Conservation (phyloP, 164 flowering plant genomes). For the Santalum album region DNA sequence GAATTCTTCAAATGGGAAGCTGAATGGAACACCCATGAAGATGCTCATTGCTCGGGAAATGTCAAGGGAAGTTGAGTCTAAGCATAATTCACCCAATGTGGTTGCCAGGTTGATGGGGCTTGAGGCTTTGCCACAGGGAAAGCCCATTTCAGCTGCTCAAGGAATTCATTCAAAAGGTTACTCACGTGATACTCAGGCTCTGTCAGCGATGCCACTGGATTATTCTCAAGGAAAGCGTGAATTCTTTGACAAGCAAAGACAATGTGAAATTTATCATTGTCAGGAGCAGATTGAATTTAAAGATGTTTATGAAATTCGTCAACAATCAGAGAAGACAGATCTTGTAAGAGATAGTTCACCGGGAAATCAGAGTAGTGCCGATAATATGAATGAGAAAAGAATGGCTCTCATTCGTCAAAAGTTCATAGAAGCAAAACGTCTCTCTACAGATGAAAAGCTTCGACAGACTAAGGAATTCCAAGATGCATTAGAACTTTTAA, state of each 20-base stretch:
- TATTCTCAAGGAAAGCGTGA: neutral
- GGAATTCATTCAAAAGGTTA: constrained; percentile 32
- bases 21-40: constrained; percentile 83
- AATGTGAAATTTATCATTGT: neutral
- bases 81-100: constrained; percentile 58
- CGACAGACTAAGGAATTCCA: constrained; percentile 80
- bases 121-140: constrained; percentile 61
- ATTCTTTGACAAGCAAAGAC: no score
- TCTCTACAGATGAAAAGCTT: constrained; percentile 65
- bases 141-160: constrained; percentile 26
- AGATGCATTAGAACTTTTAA: constrained; percentile 78
- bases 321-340: constrained; percentile 31
- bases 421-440: constrained; percentile 81
- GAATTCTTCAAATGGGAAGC: constrained; percentile 39
- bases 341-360: constrained; percentile 24
- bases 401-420: constrained; percentile 88
- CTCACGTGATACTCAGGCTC: constrained; percentile 21
- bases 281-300: constrained; percentile 1
- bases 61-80: constrained; percentile 65
- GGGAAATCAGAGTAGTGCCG: constrained; percentile 30
- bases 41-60: constrained; percentile 87
- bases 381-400: constrained; percentile 37
- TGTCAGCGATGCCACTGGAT: constrained; percentile 25
- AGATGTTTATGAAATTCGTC: constrained; percentile 65
- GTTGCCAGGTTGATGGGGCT: constrained; percentile 98